Evolutionary conservation across 306 rosid species (phyloP).

Genomic region (Prosopis cineraria): DNA sequence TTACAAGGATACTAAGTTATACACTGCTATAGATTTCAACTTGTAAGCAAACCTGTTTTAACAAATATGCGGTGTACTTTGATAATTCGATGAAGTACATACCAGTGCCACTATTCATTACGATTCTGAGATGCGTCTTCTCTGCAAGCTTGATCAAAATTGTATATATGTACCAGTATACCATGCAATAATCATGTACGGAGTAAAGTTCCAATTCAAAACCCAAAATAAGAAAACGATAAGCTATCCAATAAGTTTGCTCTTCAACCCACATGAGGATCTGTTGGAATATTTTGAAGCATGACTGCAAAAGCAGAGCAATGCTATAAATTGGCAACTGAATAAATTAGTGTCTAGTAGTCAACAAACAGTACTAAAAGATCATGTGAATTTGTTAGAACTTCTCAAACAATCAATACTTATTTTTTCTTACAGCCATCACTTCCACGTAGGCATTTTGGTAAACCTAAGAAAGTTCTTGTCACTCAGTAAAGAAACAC

Average conservation of each 20-base stretch:
- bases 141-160: conserved; percentile 78
- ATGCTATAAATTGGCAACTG: conserved; percentile 11
- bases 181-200: conserved; percentile 93
- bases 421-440: conserved; percentile 20
- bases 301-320: conserved; percentile 61
- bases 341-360: conserved; percentile 17
- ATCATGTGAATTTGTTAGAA: conserved; percentile 16
- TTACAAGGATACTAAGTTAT: conserved; percentile 27
- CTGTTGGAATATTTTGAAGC: conserved; percentile 76
- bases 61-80: conserved; percentile 1
- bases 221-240: conserved; percentile 87
- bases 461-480: conserved; percentile 6
- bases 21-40: conserved; percentile 8
- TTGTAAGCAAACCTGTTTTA: conserved; percentile 19
- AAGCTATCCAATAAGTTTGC: conserved; percentile 96
- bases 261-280: conserved; percentile 91
- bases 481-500: conserved; percentile 35
- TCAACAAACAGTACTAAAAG: conserved; percentile 17
- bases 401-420: conserved; percentile 19
- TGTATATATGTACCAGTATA: conserved; percentile 86
- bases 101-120: conserved; percentile 60
- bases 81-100: conserved; percentile 36
- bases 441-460: conserved; percentile 12
- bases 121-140: conserved; percentile 70
- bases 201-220: conserved; percentile 92